Conservation (phyloP, 129 eudicot species). For the Pittosporum tobira region DNA sequence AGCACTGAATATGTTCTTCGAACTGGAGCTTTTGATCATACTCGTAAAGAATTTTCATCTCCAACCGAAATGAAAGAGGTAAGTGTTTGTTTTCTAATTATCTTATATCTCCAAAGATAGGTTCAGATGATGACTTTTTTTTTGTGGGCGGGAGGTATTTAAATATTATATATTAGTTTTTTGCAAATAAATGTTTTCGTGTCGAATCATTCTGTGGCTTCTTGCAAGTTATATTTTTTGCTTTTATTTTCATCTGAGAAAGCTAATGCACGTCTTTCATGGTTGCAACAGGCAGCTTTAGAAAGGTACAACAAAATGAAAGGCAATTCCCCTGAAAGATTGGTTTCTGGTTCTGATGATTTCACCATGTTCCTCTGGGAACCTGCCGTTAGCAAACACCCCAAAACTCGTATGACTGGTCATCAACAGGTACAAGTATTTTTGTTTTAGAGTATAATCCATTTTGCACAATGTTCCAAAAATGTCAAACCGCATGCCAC, state of each 20-base stretch:
- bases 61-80: conserved; percentile 91
- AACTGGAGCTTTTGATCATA: conserved; percentile 93
- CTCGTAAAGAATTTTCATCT: conserved; percentile 65
- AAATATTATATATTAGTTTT: too few species aligned
- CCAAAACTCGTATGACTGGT: conserved; percentile 94
- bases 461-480: too few species aligned
- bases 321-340: conserved; percentile 79
- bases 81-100: conserved; percentile 3
- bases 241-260: not conserved
- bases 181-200: too few species aligned
- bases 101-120: not conserved
- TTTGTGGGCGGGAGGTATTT: too few species aligned
- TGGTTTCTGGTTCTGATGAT: conserved; percentile 96
- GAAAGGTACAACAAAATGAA: conserved; percentile 85
- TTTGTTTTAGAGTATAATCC: too few species aligned
- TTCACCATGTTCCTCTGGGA: conserved; percentile 99
- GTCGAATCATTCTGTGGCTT: not conserved
- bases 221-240: not conserved
- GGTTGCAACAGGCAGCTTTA: conserved; percentile 62
- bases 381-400: conserved; percentile 83
- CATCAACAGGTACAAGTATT: conserved; percentile 73
- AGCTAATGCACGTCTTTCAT: not conserved
- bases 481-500: too few species aligned
- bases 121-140: too few species aligned
- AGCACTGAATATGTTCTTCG: conserved; percentile 94